Evolutionary conservation across 2,329 filamentous ascomycete genomes (phyloP), one percentile per base, ranked within the genome.

Genomic region (Chaetothyriales sp.): DNA sequence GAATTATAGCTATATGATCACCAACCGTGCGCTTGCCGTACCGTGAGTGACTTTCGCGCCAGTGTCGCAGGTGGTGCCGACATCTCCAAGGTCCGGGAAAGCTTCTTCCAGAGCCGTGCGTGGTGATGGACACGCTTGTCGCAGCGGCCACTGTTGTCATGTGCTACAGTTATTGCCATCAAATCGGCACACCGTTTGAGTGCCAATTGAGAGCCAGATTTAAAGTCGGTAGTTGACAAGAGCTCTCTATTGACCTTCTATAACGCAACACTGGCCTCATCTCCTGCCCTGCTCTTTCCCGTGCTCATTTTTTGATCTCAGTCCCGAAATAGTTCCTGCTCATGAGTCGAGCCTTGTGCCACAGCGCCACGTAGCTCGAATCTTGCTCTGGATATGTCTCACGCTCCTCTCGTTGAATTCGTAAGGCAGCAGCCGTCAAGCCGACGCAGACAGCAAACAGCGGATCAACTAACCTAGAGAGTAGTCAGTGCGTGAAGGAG

Each of bases 381-480:
- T 67, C 65, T 28, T 62, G 60, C 25, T 67, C 63, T 4, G 67
- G 70, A 44, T 67, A 62, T 58, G 71, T 70, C 56, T 77, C 74
- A 44, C 65, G 68, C 62, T 78, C 71, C 56, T 79, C 77, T 10
- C 76, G 70, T 51, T 71, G 73, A 57, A 79, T 75, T n/a, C 76
- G 71, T 18, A 74, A 64, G 19, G 69, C 63, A 10, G 76, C 73
- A n/a, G 77, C 74, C 7, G 72, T 69, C 8, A 73, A 62, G 47
- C 77, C 77, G 60, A 79, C 76, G 55, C 69, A 63, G 40, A 73
- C 52, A 20, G 76, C 76, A 59, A 80, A 80, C 53, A 79, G 51
- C 29, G 77, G 77, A 60, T 80, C 77, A 5, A 67, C 69, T 54
- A 73, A 57, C 62, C 74, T 77, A 46, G 33, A 48, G 45, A 48